These are phyloP conservation scores for Lentinula edodes DNA, from an alignment of 768 basidiomycete species.

Conservation along the genomic window DNA sequence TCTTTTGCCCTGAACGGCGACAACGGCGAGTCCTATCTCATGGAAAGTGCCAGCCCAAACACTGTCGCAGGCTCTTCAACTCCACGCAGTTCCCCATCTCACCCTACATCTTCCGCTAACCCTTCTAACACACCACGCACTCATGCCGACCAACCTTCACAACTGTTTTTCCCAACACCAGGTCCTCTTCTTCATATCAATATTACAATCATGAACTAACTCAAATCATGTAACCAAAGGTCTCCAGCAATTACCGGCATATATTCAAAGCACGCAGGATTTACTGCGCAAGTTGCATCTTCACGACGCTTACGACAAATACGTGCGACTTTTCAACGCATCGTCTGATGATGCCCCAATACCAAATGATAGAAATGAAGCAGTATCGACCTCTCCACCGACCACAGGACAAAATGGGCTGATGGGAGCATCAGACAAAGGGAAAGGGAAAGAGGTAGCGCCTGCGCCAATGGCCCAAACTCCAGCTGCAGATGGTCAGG, in stretches of 20 bases:
- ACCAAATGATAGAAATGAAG: constrained; percentile 1
- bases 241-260: constrained; percentile 32
- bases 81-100: constrained; percentile 15
- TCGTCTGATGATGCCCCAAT: constrained; percentile 22
- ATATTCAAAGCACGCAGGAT: constrained; percentile 73
- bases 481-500: constrained; percentile 18
- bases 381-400: constrained; percentile 10
- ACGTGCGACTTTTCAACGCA: constrained; percentile 54
- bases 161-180: constrained; percentile 36
- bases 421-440: constrained; percentile 29
- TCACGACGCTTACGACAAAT: constrained; percentile 72
- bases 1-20: constrained; percentile 5
- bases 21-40: constrained; percentile 16
- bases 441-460: constrained; percentile 38
- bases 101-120: constrained; percentile 23
- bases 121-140: constrained; percentile 17
- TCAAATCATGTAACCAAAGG: constrained; percentile 16
- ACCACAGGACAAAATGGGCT: constrained; percentile 16
- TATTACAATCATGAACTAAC: constrained; percentile 10
- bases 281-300: constrained; percentile 69
- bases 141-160: constrained; percentile 5
- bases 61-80: constrained; percentile 63
- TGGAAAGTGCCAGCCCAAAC: constrained; percentile 40
- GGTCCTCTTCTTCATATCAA: constrained; percentile 20
- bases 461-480: constrained; percentile 2